Conservation (phyloP, 306 rosid genomes). For the Quercus variabilis region DNA sequence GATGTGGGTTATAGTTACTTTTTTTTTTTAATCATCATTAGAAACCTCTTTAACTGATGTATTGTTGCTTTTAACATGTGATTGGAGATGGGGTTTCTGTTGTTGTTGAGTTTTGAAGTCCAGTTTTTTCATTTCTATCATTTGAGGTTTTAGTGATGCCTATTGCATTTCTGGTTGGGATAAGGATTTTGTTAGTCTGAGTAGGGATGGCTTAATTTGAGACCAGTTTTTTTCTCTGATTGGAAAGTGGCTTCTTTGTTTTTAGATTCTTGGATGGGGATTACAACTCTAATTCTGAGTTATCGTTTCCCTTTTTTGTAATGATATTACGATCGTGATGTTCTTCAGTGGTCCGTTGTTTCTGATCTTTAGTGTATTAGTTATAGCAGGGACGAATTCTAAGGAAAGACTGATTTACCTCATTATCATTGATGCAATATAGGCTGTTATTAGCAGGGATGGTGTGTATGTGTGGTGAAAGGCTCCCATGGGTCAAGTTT, state of each 20-base stretch:
- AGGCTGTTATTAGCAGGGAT: too few relatives aligned
- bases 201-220: neutral
- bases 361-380: too few relatives aligned
- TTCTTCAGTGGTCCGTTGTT: too few relatives aligned
- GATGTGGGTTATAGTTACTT: neutral
- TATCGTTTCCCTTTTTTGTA: too few relatives aligned
- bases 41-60: neutral
- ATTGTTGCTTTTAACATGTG: neutral
- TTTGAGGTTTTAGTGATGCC: neutral
- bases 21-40: neutral
- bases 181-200: neutral
- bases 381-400: too few relatives aligned
- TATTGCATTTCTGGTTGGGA: neutral
- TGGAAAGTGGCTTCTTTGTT: neutral
- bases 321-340: too few relatives aligned
- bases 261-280: neutral
- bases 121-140: neutral
- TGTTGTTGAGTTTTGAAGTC: neutral
- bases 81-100: neutral
- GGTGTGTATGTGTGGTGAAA: too few relatives aligned
- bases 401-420: too few relatives aligned
- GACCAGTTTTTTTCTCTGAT: too few relatives aligned
- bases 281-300: too few relatives aligned
- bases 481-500: too few relatives aligned
- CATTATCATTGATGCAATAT: too few relatives aligned